Conservation (phyloP, 768 basidiomycete genomes). For the Suillus bovinus region DNA sequence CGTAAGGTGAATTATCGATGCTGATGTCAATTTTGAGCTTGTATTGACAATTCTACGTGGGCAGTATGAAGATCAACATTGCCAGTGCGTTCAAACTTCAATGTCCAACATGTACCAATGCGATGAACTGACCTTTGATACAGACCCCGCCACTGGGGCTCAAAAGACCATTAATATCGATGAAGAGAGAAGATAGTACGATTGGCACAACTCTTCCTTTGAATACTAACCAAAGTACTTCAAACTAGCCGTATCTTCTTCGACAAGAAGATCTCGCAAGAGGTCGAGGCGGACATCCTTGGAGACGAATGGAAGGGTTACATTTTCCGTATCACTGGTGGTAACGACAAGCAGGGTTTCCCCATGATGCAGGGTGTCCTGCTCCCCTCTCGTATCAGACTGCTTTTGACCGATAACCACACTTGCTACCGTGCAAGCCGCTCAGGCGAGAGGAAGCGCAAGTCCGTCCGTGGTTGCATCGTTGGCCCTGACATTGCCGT, state of each 20-base stretch:
- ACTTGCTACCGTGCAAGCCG: slow-evolving; percentile 96
- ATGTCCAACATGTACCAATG: slow-evolving; percentile 15
- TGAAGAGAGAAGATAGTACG: slow-evolving; percentile 85
- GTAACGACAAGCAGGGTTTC: slow-evolving; percentile 99
- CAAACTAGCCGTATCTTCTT: slow-evolving; percentile 85
- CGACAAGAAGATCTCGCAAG: slow-evolving; percentile 96
- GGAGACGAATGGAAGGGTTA: slow-evolving; percentile 98
- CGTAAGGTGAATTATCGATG: slow-evolving; percentile 26
- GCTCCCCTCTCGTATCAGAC: slow-evolving; percentile 87
- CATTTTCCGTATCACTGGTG: slow-evolving; percentile 94
- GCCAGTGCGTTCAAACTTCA: slow-evolving; percentile 82
- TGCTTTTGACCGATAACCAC: slow-evolving; percentile 95
- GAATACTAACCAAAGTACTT: neutral
- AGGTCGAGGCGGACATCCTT: slow-evolving; percentile 86
- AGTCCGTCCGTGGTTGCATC: slow-evolving; percentile 98
- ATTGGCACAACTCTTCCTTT: slow-evolving; percentile 11
- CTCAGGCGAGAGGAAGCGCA: slow-evolving; percentile 95
- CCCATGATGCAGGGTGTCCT: slow-evolving; percentile 99
- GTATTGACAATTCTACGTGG: neutral
- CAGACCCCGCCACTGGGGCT: slow-evolving; percentile 95
- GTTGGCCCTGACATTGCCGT: slow-evolving; percentile 96
- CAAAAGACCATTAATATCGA: slow-evolving; percentile 97
- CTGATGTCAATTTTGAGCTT: neutral
- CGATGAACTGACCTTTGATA: slow-evolving; percentile 18
- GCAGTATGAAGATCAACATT: slow-evolving; percentile 96